Base-by-base conservation (phyloP, 75 land plant genomes). In the Ceratopteris richardii region DNA sequence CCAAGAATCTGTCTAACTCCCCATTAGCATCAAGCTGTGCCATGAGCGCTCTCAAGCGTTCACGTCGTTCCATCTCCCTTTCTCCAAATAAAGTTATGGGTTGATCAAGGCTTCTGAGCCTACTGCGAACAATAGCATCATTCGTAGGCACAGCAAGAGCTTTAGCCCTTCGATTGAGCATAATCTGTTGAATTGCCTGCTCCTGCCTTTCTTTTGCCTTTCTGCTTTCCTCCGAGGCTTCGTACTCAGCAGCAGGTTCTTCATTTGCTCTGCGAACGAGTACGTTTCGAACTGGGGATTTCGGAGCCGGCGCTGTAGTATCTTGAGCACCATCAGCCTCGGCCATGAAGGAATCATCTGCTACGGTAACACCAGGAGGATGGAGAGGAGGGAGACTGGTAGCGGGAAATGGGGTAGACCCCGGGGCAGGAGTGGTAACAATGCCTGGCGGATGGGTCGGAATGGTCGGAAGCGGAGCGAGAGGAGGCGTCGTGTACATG, bases 11-110 rank as follows among this genome's bases (percentile, higher is more conserved):
- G 56, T 95, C 96, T 52, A 90, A 77, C 42, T 86, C 78, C 30
- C 97, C 92, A 27, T 90, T 92, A 0, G 86, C 60, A 60, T 90
- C 97, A n/a, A 86, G 77, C 67, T 64, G 73, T 25, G 82, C 92
- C 99, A 95, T 95, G 17, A 87, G 46, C 14, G 57, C 56, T 24
- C 99, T 61, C 66, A 95, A 71, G 56, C 99, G 72, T 47, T 95
- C 97, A 9, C 99, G 70, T 22, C 99, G 70, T 72, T 95, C 99
- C 99, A 95, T 95, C 77, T 95, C 99, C 36, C 93, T 73, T 73
- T 95, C 99, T 26, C 99, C 99, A 61, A 90, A 90, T 25, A 95
- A 67, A 11, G 99, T 90, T 19, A 90, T 68, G 0, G 99, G 97
- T 40, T 95, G 94, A 3, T 80, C 83, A 42, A 95, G 82, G 40